Conservation (phyloP, 2,329 filamentous ascomycete genomes). For the Fusarium incarnatum region DNA sequence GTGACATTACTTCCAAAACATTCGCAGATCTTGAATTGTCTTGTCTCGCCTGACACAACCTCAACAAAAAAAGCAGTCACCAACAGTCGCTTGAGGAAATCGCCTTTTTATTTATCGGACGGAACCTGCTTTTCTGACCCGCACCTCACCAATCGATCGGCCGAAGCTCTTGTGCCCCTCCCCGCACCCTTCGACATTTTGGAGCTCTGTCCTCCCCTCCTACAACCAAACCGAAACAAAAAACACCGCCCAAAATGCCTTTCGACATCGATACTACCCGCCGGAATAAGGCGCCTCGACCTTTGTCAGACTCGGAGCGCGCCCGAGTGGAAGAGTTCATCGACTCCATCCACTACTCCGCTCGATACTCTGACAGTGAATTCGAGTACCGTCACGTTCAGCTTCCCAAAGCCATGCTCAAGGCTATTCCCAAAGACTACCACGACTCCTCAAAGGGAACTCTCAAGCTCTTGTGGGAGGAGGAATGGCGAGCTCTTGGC, state of each 20-base stretch:
- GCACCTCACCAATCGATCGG: conserved; percentile 37
- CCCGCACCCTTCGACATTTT: conserved; percentile 32
- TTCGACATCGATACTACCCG: conserved; percentile 80
- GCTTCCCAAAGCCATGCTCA: conserved; percentile 97
- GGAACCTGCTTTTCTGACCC: conserved; percentile 27
- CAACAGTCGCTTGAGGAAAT: conserved; percentile 3
- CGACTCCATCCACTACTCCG: conserved; percentile 95
- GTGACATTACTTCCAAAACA: conserved; percentile 34
- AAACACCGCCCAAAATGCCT: conserved; percentile 33
- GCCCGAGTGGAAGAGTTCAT: conserved; percentile 89
- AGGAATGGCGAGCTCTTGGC: conserved; percentile 96
- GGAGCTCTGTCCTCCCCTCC: conserved; percentile 24
- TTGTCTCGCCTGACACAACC: conserved; percentile 1
- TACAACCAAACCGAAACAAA: conserved; percentile 9
- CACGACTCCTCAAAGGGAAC: conserved; percentile 91
- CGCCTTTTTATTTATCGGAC: conserved; percentile 6
- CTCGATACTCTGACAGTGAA: conserved; percentile 92
- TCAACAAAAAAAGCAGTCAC: background rate
- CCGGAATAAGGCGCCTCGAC: conserved; percentile 87
- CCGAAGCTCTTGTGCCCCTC: conserved; percentile 39
- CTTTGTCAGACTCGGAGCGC: conserved; percentile 83
- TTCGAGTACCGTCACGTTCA: conserved; percentile 98
- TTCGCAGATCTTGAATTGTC: conserved; percentile 5
- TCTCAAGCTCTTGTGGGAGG: conserved; percentile 96
- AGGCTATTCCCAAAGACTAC: conserved; percentile 94